Conservation (phyloP, 176 grass and related monocot species). For the Hordeum marinum region DNA sequence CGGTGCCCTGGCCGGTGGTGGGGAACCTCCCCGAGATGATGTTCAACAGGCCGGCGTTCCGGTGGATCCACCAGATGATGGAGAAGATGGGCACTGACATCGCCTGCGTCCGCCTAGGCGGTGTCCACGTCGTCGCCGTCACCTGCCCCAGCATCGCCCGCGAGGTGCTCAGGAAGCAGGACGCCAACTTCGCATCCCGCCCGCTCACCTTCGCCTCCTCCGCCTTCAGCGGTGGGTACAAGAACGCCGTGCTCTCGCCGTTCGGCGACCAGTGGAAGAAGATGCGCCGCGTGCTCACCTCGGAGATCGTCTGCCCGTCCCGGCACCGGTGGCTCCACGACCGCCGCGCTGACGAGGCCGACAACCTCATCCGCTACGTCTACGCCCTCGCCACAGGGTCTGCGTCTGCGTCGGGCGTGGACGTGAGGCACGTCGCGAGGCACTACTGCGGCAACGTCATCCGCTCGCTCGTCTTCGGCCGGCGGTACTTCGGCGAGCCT, state of each 20-base stretch:
- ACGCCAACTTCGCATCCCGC: conserved; percentile 39
- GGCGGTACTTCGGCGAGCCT: no score
- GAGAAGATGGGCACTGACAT: conserved; percentile 36
- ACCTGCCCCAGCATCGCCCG: conserved; percentile 34
- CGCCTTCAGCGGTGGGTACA: conserved; percentile 18
- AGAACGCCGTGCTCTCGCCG: neutral
- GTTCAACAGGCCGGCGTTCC: conserved; percentile 22
- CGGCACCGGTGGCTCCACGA: conserved; percentile 2
- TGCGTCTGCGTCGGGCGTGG: neutral
- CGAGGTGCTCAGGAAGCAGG: conserved; percentile 44
- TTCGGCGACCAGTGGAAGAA: conserved; percentile 54
- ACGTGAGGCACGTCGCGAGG: no score
- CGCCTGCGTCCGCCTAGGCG: conserved; percentile 36
- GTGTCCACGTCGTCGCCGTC: conserved; percentile 29
- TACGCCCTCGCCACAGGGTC: neutral
- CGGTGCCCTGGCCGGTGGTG: conserved; percentile 33
- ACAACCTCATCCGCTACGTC: conserved; percentile 30
- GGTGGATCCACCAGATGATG: conserved; percentile 32
- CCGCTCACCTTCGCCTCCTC: conserved; percentile 34
- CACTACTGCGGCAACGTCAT: no score
- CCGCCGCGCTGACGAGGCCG: conserved; percentile 25
- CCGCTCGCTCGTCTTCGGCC: no score
- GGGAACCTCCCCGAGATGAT: conserved; percentile 33
- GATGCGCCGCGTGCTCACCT: conserved; percentile 41
- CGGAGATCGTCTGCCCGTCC: conserved; percentile 14